Percentiles rank a stretch among this genome's conserved stretches.
Evolutionary conservation across 2,329 filamentous ascomycete genomes (phyloP).

Genomic region (Pseudocercospora fuligena): DNA sequence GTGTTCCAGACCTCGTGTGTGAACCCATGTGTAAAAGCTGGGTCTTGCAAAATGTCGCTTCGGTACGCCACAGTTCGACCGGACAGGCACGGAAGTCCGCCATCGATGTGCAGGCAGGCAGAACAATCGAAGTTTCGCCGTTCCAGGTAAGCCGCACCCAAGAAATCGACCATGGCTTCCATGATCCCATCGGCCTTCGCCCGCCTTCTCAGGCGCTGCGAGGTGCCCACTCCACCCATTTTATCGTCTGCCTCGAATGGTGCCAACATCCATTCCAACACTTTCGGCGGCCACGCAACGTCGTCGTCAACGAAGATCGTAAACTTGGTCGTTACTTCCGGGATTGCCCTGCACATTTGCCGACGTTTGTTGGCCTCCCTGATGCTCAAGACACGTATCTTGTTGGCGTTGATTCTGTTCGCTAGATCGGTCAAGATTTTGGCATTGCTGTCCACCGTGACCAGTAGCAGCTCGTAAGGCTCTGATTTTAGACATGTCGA

Average conservation of each 20-base stretch:
- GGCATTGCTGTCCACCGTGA: constrained; percentile 83
- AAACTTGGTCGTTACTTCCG: constrained; percentile 79
- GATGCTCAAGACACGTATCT: constrained; percentile 75
- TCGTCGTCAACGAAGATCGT: constrained; percentile 96
- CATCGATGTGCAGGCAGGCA: constrained; percentile 91
- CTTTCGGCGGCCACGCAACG: constrained; percentile 85
- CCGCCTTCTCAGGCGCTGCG: constrained; percentile 76
- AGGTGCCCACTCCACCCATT: constrained; percentile 91
- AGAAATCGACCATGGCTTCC: constrained; percentile 73
- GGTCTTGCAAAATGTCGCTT: constrained; percentile 82
- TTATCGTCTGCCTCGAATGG: constrained; percentile 77
- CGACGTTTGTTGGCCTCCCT: constrained; percentile 92
- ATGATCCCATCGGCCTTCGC: constrained; percentile 60
- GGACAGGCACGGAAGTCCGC: constrained; percentile 95
- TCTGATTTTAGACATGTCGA: constrained; percentile 74
- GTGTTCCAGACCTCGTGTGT: constrained; percentile 87
- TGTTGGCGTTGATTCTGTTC: constrained; percentile 63
- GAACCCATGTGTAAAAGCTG: constrained; percentile 85
- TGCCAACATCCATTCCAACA: constrained; percentile 89
- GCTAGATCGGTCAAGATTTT: constrained; percentile 57
- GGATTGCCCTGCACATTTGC: constrained; percentile 89
- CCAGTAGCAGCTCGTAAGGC: constrained; percentile 76
- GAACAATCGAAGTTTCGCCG: constrained; percentile 96
- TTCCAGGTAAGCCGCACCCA: constrained; percentile 90
- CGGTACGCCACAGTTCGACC: constrained; percentile 92